Evolutionary conservation across 306 rosid species (phyloP), one percentile per base, ranked within the genome.

Genomic region (Boehmeria nivea): DNA sequence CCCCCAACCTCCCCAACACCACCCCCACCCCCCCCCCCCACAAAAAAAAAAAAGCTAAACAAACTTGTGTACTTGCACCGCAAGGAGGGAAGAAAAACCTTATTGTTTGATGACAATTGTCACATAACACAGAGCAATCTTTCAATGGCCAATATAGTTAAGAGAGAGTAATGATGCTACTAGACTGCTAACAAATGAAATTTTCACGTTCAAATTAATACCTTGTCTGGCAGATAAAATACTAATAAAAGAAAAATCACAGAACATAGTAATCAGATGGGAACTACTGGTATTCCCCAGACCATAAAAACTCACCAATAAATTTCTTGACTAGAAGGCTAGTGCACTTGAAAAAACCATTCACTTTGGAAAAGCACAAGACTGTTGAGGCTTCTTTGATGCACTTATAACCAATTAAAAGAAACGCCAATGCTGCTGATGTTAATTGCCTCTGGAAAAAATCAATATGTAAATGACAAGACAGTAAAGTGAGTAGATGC

Each of bases 381-480:
- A 80, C 83, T 48, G 87, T 80, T 18, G 84, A 68, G 65, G 88
- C 87, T 55, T 70, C 78, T 73, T 76, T 74, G 31, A 87, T 59
- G 76, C 76, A 81, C 77, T 79, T 71, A 78, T 78, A 87, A 66
- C 84, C 87, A 54, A 74, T 61, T 60, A 83, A 82, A 72, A 84
- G 67, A 71, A 82, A 75, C 15, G 87, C 83, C 74, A 87, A 70
- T 65, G 83, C 82, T 55, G 55, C 77, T 12, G 98, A 76, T 60
- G 72, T 70, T 55, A 86, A 69, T 61, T 74, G 88, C 69, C 74
- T 77, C 72, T 77, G 88, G 66, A 73, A n/a, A 56, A 58, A 57
- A 22, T 52, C 43, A 24, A 27, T 63, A 59, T 17, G 2, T 57
- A 50, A 51, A 54, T 11, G 28, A 61, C 6, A 31, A 20, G 50